Conservation (phyloP, 495 filamentous ascomycete species). For the Aspergillus sclerotioniger region DNA sequence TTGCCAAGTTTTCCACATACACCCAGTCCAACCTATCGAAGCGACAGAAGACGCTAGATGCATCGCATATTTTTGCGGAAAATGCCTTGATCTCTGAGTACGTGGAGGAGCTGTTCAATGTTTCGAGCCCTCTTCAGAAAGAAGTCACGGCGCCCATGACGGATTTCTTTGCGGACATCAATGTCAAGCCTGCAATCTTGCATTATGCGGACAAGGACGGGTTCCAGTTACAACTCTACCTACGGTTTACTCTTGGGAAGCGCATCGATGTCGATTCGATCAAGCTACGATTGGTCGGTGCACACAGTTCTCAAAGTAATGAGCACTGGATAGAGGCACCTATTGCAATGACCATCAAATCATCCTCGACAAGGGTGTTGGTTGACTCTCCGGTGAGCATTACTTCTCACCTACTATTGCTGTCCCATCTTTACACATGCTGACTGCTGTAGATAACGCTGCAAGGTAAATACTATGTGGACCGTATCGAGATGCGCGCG, state of each 20-base stretch:
- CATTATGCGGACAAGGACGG: slow-evolving; percentile 75
- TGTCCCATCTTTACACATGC: slow-evolving; percentile 6
- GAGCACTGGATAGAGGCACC: slow-evolving; percentile 45
- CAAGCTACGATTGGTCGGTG: slow-evolving; percentile 60
- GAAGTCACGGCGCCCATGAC: slow-evolving; percentile 65
- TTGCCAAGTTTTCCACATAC: slow-evolving; percentile 65
- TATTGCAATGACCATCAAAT: slow-evolving; percentile 34
- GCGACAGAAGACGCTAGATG: slow-evolving; percentile 34
- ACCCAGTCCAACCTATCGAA: slow-evolving; percentile 33
- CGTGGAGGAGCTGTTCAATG: slow-evolving; percentile 61
- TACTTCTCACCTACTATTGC: not conserved
- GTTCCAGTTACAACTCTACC: slow-evolving; percentile 66
- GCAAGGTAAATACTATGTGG: slow-evolving; percentile 72
- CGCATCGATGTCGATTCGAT: slow-evolving; percentile 64
- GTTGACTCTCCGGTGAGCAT: slow-evolving; percentile 41
- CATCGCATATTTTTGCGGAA: slow-evolving; percentile 39
- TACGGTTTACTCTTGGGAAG: slow-evolving; percentile 72
- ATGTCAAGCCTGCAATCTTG: slow-evolving; percentile 64
- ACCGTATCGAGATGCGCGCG: slow-evolving; percentile 64
- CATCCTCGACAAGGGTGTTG: slow-evolving; percentile 36
- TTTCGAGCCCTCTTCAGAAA: slow-evolving; percentile 60
- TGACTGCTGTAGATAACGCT: slow-evolving; percentile 55
- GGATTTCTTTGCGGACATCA: slow-evolving; percentile 69
- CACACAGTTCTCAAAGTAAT: slow-evolving; percentile 29
- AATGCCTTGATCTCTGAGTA: slow-evolving; percentile 60